Evolutionary conservation across 208 protist genomes (phyloP).

Genomic region (Porcisia deanei): DNA sequence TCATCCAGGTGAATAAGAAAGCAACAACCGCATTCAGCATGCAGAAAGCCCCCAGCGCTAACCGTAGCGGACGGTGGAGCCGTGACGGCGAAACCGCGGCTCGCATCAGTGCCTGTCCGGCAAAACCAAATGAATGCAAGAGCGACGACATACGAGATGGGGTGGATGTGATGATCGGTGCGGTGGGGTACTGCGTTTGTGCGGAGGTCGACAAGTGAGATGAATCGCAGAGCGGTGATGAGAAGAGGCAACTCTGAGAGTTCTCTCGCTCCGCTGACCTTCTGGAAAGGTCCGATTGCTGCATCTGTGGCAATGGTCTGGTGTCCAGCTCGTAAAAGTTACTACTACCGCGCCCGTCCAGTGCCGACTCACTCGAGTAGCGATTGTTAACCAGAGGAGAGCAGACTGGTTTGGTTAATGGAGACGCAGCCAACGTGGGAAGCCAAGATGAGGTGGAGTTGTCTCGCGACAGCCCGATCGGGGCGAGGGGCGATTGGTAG

Average conservation of each 20-base stretch:
- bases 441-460: not conserved
- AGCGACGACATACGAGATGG: not conserved
- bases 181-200: not conserved
- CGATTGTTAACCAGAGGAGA: not conserved
- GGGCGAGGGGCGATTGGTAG: not conserved
- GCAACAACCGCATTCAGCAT: conserved; percentile 29
- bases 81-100: not conserved
- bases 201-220: not conserved
- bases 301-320: not conserved
- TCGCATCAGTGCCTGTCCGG: not conserved
- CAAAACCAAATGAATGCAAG: not conserved
- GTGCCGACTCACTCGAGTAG: not conserved
- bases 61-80: not conserved
- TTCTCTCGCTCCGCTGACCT: not conserved
- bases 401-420: not conserved
- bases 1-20: conserved; percentile 55
- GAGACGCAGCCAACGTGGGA: not conserved
- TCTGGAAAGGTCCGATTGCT: not conserved
- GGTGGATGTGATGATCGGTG: not conserved
- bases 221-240: not conserved
- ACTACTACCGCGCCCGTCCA: not conserved
- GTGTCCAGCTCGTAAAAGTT: not conserved
- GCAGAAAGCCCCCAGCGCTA: conserved; percentile 22
- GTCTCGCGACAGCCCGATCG: not conserved
- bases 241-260: not conserved